Percentiles rank a stretch among this genome's conserved stretches.
These are phyloP conservation scores for Lachnellula subtilissima DNA, from an alignment of 2,329 filamentous ascomycete species.

Conservation along the genomic window DNA sequence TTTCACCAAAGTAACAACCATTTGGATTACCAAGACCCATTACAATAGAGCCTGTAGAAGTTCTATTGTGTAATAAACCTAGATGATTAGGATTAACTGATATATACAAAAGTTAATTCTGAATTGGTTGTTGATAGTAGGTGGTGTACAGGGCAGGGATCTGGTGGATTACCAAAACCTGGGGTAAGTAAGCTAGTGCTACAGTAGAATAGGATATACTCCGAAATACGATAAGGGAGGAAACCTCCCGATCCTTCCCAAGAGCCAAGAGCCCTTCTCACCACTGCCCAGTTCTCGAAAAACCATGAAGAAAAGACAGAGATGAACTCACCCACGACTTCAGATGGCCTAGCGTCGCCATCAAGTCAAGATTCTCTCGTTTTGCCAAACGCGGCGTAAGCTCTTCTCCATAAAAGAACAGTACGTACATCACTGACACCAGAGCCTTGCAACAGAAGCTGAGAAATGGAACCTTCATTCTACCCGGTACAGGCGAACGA, in stretches of 20 bases:
- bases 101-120: too few relatives aligned
- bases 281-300: neutral
- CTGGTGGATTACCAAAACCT: too few relatives aligned
- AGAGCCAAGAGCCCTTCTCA: neutral
- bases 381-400: conserved; percentile 25
- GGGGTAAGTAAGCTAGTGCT: too few relatives aligned
- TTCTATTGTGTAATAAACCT: too few relatives aligned
- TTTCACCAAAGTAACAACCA: too few relatives aligned
- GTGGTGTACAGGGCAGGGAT: too few relatives aligned
- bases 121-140: too few relatives aligned
- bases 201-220: too few relatives aligned
- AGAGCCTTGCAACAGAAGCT: conserved; percentile 52
- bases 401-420: neutral
- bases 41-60: too few relatives aligned
- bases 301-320: conserved; percentile 19
- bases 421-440: neutral
- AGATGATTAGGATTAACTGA: too few relatives aligned
- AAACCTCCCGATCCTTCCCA: neutral
- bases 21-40: too few relatives aligned
- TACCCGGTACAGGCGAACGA: conserved; percentile 81
- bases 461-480: conserved; percentile 79
- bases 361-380: conserved; percentile 17
- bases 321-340: conserved; percentile 29
- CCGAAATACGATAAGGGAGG: too few relatives aligned
- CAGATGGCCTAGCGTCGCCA: conserved; percentile 24